Evolutionary conservation across 2,329 filamentous ascomycete species (phyloP).

Genomic region (Stachybotrys chartarum): DNA sequence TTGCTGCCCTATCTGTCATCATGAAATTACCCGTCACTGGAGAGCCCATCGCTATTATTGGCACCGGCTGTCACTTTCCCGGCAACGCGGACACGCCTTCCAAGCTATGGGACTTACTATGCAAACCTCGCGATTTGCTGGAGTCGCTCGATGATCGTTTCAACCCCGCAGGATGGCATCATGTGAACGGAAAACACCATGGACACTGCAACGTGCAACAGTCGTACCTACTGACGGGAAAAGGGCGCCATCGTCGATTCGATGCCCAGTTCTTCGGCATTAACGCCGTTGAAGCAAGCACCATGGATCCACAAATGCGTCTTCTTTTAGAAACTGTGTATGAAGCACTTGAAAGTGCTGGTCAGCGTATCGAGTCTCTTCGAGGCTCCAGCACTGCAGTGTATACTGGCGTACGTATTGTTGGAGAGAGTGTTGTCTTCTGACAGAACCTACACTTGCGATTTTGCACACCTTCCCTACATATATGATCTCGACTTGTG

Average conservation of each 20-base stretch:
- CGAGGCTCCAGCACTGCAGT: constrained; percentile 4
- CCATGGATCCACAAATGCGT: constrained; percentile 20
- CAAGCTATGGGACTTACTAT: constrained; percentile 26
- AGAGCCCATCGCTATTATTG: constrained; percentile 34
- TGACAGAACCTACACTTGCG: no score
- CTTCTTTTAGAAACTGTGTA: constrained; percentile 23
- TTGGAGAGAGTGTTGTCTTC: no score
- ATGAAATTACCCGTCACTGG: no score
- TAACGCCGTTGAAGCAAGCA: constrained; percentile 11
- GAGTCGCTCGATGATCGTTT: constrained; percentile 16
- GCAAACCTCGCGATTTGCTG: constrained; percentile 24
- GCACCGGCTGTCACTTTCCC: constrained; percentile 30
- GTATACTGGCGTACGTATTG: constrained; percentile 9
- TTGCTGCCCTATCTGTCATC: no score
- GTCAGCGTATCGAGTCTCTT: constrained; percentile 1
- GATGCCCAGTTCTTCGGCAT: constrained; percentile 19
- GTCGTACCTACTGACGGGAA: not conserved
- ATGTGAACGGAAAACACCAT: constrained; percentile 22
- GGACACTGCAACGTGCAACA: constrained; percentile 10
- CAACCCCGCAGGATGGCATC: constrained; percentile 14
- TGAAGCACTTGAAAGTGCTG: constrained; percentile 14
- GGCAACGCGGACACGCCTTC: constrained; percentile 24
- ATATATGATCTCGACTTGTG: no score
- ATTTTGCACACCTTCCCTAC: no score
- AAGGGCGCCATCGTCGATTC: constrained; percentile 4